Base-by-base conservation (phyloP, 352 stramenopile species). In the Phytophthora hibernalis region DNA sequence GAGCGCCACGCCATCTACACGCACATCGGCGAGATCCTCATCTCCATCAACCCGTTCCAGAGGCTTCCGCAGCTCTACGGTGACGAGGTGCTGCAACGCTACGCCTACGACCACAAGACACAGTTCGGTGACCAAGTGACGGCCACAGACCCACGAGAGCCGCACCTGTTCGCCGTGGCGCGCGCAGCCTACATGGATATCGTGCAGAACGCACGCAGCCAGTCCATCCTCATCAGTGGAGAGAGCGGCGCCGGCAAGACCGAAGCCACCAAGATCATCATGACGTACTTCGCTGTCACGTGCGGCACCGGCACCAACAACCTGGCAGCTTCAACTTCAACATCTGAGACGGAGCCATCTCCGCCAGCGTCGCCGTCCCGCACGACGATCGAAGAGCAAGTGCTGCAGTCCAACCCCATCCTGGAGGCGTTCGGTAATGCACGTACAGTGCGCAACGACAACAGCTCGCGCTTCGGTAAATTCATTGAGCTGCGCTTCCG, bases 351-450 rank as follows among this genome's bases (percentile, higher is more conserved):
- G 16, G 75, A 16, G 10, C 38, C 48, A 33, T 31, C 53, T 7
- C 73, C 82, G 4, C 48, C 31, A 22, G 26, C 31, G 5, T 70
- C 59, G 6, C 58, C 58, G 20, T 68, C 62, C 1, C 61, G 57
- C 21, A 65, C 57, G 22, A 73, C 66, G 8, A 95, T 97, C 52
- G 87, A 94, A 55, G 72, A 80, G 24, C 89, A 97, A 68, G 87
- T 98, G 37, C 76, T 97, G 37, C 87, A 96, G 69, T 94, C 92
- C 1, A 97, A 97, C 56, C 90, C 90, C 12, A 95, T 97, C 54
- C 68, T 97, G 21, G 92, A 97, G 69, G 82, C 92, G 1, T 97
- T 97, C 63, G 90, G 90, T 28, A 97, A 97, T 42, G 90, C 90
- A 30, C 79, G 83, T 21, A 97, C 90, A 1, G 81, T 90, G 52